These are phyloP conservation scores for Colletotrichum noveboracense DNA, from an alignment of 2,329 filamentous ascomycete species.

Conservation along the genomic window DNA sequence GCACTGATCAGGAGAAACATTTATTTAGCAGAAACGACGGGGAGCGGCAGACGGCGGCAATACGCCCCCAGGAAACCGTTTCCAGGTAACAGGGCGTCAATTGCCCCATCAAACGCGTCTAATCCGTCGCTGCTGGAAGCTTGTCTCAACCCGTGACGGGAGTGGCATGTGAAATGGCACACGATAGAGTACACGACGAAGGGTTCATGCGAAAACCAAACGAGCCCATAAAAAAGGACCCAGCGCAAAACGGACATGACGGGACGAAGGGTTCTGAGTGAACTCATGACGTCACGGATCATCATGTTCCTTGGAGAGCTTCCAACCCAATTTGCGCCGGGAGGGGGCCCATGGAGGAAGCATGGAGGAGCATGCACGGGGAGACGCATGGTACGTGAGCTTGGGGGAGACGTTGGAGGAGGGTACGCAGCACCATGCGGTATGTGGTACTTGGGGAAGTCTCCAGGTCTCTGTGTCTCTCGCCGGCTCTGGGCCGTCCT, in stretches of 20 bases:
- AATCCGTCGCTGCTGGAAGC: not conserved
- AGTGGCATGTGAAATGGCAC: conserved; percentile 14
- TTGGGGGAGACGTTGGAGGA: not conserved
- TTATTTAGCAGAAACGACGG: not conserved
- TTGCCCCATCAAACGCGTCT: not conserved
- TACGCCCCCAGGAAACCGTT: not conserved
- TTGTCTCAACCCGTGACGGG: not conserved
- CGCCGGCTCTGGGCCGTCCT: not conserved
- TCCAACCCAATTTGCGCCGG: conserved; percentile 10
- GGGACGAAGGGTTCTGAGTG: conserved; percentile 23
- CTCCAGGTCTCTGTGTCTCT: not conserved
- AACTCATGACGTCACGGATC: conserved; percentile 10
- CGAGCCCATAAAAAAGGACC: not conserved
- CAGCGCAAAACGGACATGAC: conserved; percentile 30
- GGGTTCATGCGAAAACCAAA: not conserved
- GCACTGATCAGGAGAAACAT: not conserved
- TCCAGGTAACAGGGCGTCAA: not conserved
- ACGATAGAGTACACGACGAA: not conserved
- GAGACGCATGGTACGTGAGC: conserved; percentile 3
- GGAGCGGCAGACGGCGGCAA: not conserved
- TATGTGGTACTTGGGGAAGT: not conserved
- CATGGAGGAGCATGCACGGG: not conserved
- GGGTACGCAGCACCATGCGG: not conserved
- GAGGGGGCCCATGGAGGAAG: conserved; percentile 1
- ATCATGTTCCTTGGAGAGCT: conserved; percentile 15